These are phyloP conservation scores for Skeletonema marinoi DNA, from an alignment of 108 stramenopile genomes.

Conservation along the genomic window DNA sequence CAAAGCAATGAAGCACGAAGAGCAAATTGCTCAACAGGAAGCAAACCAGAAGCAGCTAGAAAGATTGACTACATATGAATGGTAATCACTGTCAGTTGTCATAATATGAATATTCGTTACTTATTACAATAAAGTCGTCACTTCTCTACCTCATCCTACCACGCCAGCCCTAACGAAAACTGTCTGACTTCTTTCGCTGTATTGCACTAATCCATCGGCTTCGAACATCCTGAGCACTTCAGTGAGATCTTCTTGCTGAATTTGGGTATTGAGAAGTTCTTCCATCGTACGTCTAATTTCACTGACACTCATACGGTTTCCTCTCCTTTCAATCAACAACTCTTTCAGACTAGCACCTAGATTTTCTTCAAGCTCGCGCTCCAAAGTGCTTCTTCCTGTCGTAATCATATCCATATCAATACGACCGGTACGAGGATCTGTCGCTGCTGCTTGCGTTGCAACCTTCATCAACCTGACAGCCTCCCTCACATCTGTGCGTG, in stretches of 20 bases:
- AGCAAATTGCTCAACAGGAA: too few species aligned
- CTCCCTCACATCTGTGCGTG: slow-evolving; percentile 87
- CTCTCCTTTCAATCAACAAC: slow-evolving; percentile 65
- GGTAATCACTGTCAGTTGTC: background rate
- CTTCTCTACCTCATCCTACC: slow-evolving; percentile 13
- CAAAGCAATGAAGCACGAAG: too few species aligned
- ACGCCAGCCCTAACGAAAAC: slow-evolving; percentile 77
- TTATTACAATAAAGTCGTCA: background rate
- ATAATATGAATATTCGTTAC: background rate
- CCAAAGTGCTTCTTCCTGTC: slow-evolving; percentile 86
- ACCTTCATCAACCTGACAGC: slow-evolving; percentile 95
- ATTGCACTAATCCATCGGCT: slow-evolving; percentile 80
- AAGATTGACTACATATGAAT: too few species aligned
- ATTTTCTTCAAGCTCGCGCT: slow-evolving; percentile 75
- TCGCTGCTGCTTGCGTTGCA: slow-evolving; percentile 96
- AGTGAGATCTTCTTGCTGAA: slow-evolving; percentile 64
- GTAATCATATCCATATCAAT: slow-evolving; percentile 99
- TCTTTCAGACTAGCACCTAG: slow-evolving; percentile 66
- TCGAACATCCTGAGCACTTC: slow-evolving; percentile 71
- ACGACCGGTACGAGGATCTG: slow-evolving; percentile 96
- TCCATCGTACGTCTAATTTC: slow-evolving; percentile 68
- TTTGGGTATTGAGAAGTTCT: slow-evolving; percentile 60
- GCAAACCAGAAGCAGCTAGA: too few species aligned
- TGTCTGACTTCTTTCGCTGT: slow-evolving; percentile 81
- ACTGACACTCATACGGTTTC: slow-evolving; percentile 63